Conservation (phyloP, 805 yeast genomes). For the Torulaspora quercuum region DNA sequence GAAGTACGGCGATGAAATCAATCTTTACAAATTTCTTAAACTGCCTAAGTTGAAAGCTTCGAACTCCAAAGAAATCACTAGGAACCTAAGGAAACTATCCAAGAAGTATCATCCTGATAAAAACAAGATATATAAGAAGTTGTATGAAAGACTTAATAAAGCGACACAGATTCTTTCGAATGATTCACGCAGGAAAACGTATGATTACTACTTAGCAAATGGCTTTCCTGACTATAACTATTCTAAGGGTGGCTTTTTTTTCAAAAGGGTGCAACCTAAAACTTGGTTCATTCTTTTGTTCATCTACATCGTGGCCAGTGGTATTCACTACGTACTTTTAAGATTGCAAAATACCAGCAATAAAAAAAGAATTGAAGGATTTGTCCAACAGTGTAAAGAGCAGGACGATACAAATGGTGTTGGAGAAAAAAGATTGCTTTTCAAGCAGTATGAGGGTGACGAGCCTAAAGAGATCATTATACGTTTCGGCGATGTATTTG, state of each 20-base stretch:
- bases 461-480: conserved; percentile 53
- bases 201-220: conserved; percentile 75
- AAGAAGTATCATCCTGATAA: conserved; percentile 86
- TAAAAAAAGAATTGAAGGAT: conserved; percentile 49
- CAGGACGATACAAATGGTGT: conserved; percentile 58
- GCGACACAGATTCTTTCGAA: conserved; percentile 71
- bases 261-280: conserved; percentile 68
- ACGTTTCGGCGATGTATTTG: conserved; percentile 55
- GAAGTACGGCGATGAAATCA: conserved; percentile 58
- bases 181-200: conserved; percentile 58
- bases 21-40: conserved; percentile 68
- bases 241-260: conserved; percentile 52
- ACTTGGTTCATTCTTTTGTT: conserved; percentile 48
- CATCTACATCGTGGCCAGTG: conserved; percentile 48
- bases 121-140: conserved; percentile 44
- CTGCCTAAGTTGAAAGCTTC: conserved; percentile 42
- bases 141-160: conserved; percentile 70
- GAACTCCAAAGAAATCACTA: conserved; percentile 51
- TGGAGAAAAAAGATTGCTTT: conserved; percentile 43
- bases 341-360: conserved; percentile 55
- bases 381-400: conserved; percentile 50
- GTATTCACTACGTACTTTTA: conserved; percentile 56
- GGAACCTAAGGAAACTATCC: conserved; percentile 68
- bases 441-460: conserved; percentile 42
- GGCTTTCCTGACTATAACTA: conserved; percentile 88